Base-by-base conservation (phyloP, 768 basidiomycete genomes). In the Tricholoma bakamatsutake region DNA sequence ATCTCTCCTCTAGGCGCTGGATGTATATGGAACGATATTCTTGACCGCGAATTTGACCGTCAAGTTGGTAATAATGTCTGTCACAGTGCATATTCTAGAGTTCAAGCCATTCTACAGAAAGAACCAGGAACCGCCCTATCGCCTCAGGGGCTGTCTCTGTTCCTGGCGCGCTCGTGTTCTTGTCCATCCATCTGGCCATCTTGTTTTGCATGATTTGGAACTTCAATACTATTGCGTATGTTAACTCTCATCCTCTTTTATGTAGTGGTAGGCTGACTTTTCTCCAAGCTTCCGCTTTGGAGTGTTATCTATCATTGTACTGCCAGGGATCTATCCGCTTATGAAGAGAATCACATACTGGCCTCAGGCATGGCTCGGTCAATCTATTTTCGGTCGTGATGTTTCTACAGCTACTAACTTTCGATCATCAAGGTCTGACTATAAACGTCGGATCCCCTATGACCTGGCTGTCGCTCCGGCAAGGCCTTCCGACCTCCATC, bases 301-400 rank as follows among this genome's bases (percentile, higher is more conserved):
- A 4, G 28, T 63, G 9, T 15, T 61, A 9, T 56, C 61, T 9
- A 62, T 67, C 31, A 53, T 67, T 17, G 54, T 57, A 24, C 55
- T 64, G 17, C 60, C 60, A 31, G 61, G 59, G 28, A 35, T 72
- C 21, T 76, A 76, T 54, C 75, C 75, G 8, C 57, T 75, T 12
- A 70, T 73, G 66, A 76, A 76, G 57, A 66, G 75, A 5, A 64
- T 68, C 54, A 76, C 73, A 9, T 69, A 71, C 58, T 76, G 73
- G 73, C 74, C 74, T 3, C 75, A 76, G 51, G 71, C 72, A 4
- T 75, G 71, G 71, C 69, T 76, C 30, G 74, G 73, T 66, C 30
- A 27, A 59, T 59, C 8, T 15, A 15, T 28, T 5, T 7, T 13
- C 28, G 28, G 5, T 18, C 8, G 6, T 13, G 31, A 52, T 40